Evolutionary conservation across 108 stramenopile species (phyloP).

Genomic region (Nitzschia sp.): DNA sequence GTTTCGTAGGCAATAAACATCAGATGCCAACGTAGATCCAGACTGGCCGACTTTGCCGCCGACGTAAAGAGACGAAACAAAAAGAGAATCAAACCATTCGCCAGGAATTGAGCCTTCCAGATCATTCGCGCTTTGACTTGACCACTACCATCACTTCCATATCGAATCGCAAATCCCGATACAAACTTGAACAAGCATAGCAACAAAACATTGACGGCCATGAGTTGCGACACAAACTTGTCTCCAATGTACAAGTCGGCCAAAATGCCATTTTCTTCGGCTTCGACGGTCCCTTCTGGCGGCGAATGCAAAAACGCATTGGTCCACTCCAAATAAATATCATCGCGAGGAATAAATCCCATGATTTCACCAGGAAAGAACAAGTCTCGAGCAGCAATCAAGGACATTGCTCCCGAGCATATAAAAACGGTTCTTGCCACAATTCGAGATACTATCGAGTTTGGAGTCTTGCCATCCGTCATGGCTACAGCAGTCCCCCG

Average conservation of each 20-base stretch:
- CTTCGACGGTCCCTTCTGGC: slow-evolving; percentile 75
- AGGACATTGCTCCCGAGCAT: slow-evolving; percentile 53
- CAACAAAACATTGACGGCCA: slow-evolving; percentile 67
- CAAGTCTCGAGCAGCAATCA: slow-evolving; percentile 75
- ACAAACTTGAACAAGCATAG: slow-evolving; percentile 69
- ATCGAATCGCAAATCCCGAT: slow-evolving; percentile 51
- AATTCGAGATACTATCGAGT: slow-evolving; percentile 68
- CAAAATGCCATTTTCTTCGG: slow-evolving; percentile 67
- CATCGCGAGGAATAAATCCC: slow-evolving; percentile 80
- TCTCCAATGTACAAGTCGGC: slow-evolving; percentile 75
- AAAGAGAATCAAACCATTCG: slow-evolving; percentile 57
- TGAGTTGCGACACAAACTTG: slow-evolving; percentile 72
- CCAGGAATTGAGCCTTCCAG: slow-evolving; percentile 75
- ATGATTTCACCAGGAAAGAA: slow-evolving; percentile 77
- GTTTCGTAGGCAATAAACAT: slow-evolving; percentile 85
- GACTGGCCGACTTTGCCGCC: slow-evolving; percentile 71
- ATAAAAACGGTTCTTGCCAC: slow-evolving; percentile 70
- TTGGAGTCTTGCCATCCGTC: slow-evolving; percentile 57
- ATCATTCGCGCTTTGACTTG: slow-evolving; percentile 69
- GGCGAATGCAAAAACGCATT: slow-evolving; percentile 86
- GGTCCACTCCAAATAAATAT: slow-evolving; percentile 89
- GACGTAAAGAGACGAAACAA: slow-evolving; percentile 75
- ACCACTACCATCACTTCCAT: slow-evolving; percentile 74
- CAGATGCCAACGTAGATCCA: slow-evolving; percentile 89
- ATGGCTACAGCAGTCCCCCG: slow-evolving; percentile 39